Conservation (phyloP, 2,329 filamentous ascomycete species). For the Pyrenophora graminea region DNA sequence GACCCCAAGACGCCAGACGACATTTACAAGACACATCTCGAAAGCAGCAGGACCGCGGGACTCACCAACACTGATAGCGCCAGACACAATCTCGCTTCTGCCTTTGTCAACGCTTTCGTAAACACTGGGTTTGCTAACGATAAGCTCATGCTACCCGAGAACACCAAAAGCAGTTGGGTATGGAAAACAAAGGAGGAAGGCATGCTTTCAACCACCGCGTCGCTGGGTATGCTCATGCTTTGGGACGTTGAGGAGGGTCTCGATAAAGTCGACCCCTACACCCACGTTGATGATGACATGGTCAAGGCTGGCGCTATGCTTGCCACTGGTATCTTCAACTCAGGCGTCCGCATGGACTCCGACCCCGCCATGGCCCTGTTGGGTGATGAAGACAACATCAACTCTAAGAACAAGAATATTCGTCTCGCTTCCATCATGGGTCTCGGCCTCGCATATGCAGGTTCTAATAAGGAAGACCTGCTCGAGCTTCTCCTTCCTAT, state of each 20-base stretch:
- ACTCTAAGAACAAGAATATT: conserved; percentile 76
- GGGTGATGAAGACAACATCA: conserved; percentile 76
- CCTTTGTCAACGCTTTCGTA: conserved; percentile 95
- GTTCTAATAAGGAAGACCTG: conserved; percentile 89
- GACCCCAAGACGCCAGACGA: conserved; percentile 97
- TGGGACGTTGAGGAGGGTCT: conserved; percentile 94
- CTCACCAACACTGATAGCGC: conserved; percentile 95
- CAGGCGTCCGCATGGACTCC: conserved; percentile 83
- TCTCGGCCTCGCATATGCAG: conserved; percentile 90
- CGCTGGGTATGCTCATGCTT: conserved; percentile 84
- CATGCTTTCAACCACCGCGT: conserved; percentile 95
- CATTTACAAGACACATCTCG: conserved; percentile 98
- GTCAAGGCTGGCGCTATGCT: conserved; percentile 91
- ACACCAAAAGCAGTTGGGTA: conserved; percentile 85
- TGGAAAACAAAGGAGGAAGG: conserved; percentile 99
- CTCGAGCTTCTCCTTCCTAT: conserved; percentile 83
- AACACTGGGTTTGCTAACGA: conserved; percentile 95
- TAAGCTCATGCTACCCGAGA: conserved; percentile 94
- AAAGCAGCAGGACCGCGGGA: conserved; percentile 89
- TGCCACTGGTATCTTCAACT: conserved; percentile 94
- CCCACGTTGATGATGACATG: conserved; percentile 78
- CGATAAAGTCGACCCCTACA: conserved; percentile 93
- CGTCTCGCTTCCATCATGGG: conserved; percentile 92
- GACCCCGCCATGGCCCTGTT: conserved; percentile 89
- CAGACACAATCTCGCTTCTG: conserved; percentile 91